These are phyloP conservation scores for Ceratocystis huliohia DNA, from an alignment of 2,329 filamentous ascomycete species.

Conservation along the genomic window DNA sequence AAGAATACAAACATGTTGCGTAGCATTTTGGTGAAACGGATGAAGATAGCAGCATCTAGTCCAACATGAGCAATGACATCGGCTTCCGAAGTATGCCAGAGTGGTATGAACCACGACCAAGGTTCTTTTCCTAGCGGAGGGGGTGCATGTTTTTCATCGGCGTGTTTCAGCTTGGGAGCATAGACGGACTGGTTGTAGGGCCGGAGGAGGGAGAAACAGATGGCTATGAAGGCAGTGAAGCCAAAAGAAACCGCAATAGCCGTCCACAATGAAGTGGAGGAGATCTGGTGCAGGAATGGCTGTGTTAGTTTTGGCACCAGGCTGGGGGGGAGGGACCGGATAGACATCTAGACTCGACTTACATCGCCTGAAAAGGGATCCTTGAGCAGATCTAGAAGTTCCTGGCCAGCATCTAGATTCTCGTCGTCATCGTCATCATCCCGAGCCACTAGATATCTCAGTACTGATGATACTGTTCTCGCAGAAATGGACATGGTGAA, in stretches of 20 bases:
- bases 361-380: constrained; percentile 40
- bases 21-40: constrained; percentile 81
- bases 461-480: constrained; percentile 4
- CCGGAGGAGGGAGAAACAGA: constrained; percentile 77
- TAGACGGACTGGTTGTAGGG: constrained; percentile 89
- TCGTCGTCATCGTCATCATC: constrained; percentile 11
- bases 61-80: constrained; percentile 71
- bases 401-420: constrained; percentile 28
- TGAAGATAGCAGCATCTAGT: constrained; percentile 80
- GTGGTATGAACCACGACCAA: constrained; percentile 72
- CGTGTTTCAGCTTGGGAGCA: constrained; percentile 83
- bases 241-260: constrained; percentile 70
- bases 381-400: constrained; percentile 38
- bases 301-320: constrained; percentile 12
- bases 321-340: not conserved
- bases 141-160: constrained; percentile 78
- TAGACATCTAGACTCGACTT: constrained; percentile 22
- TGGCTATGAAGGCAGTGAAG: constrained; percentile 57
- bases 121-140: constrained; percentile 76
- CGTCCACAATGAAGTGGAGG: constrained; percentile 52
- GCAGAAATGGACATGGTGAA: not conserved
- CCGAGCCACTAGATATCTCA: constrained; percentile 12
- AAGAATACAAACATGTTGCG: constrained; percentile 75
- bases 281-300: constrained; percentile 11
- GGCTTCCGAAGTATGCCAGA: constrained; percentile 65